phyloP scores from a whole-genome alignment of 2,329 filamentous ascomycete species.

The Ceratocystis diversiconidia region DNA sequence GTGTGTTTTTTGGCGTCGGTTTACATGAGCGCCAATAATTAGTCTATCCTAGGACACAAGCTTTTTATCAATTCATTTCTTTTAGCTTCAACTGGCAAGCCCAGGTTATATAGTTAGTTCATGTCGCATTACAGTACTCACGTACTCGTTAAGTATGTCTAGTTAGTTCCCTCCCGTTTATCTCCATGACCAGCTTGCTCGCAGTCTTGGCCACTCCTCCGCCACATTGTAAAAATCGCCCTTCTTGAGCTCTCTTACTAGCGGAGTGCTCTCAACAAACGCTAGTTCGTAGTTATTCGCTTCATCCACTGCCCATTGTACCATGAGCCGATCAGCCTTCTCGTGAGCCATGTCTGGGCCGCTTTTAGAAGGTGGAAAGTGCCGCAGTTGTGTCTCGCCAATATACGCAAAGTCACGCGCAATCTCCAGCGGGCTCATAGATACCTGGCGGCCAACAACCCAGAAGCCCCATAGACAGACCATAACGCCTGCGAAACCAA shows the following conservation, averaged over 20 bases:
- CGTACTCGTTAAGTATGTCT: background rate
- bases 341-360: slow-evolving; percentile 10
- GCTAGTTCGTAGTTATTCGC: slow-evolving; percentile 15
- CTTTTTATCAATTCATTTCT: background rate
- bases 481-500: slow-evolving; percentile 2
- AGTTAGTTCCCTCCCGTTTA: background rate
- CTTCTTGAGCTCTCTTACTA: slow-evolving; percentile 5
- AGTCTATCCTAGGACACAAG: slow-evolving; percentile 20
- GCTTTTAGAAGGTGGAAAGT: slow-evolving; percentile 15
- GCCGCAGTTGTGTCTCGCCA: slow-evolving; percentile 13
- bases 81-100: background rate
- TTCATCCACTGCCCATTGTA: slow-evolving; percentile 17
- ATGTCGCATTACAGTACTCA: background rate
- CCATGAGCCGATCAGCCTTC: slow-evolving; percentile 14
- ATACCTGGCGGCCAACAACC: slow-evolving; percentile 13
- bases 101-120: background rate
- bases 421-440: slow-evolving; percentile 17
- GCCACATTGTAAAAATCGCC: slow-evolving; percentile 17
- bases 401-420: slow-evolving; percentile 16
- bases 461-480: slow-evolving; percentile 18
- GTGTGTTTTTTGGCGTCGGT: background rate
- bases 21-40: background rate
- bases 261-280: slow-evolving; percentile 17
- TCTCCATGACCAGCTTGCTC: background rate
- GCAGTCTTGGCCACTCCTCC: background rate